These are phyloP conservation scores for Hypoxylon sp. DNA, from an alignment of 2,329 filamentous ascomycete species.

Conservation along the genomic window DNA sequence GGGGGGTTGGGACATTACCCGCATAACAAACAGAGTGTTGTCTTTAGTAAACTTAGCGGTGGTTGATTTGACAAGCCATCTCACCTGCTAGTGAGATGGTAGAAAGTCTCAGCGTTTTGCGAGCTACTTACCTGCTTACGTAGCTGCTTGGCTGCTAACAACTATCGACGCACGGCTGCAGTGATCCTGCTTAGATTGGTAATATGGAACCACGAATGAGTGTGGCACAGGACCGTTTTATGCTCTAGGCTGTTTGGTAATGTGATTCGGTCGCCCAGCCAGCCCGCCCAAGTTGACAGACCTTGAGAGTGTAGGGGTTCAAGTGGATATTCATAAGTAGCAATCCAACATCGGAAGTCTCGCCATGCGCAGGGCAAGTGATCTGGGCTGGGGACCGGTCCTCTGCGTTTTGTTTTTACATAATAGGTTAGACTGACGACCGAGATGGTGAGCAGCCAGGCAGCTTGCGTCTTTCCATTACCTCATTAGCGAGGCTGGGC, in stretches of 20 bases:
- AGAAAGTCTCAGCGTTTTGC: conserved; percentile 14
- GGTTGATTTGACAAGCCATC: conserved; percentile 26
- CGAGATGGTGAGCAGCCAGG: conserved; percentile 32
- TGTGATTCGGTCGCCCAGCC: conserved; percentile 39
- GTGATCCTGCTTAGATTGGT: conserved; percentile 34
- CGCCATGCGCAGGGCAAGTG: conserved; percentile 33
- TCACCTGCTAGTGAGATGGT: conserved; percentile 13
- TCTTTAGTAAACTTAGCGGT: conserved; percentile 18
- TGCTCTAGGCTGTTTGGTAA: conserved; percentile 20
- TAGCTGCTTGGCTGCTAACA: conserved; percentile 13
- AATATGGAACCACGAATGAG: conserved; percentile 17
- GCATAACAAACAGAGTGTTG: conserved; percentile 13
- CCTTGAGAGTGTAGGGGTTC: conserved; percentile 33
- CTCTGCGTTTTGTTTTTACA: conserved; percentile 27
- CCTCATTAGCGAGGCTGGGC: conserved; percentile 39
- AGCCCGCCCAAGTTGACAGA: conserved; percentile 14
- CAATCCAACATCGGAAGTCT: conserved; percentile 39
- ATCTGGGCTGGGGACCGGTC: conserved; percentile 27
- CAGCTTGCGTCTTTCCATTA: conserved; percentile 30
- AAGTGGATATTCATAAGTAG: conserved; percentile 47
- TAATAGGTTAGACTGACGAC: conserved; percentile 37
- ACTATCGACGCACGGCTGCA: conserved; percentile 27
- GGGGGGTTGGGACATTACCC: conserved; percentile 33
- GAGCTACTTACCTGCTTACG: conserved; percentile 21
- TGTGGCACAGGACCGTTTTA: conserved; percentile 29